Base-by-base conservation (phyloP, 495 filamentous ascomycete genomes). In the Aspergillus funiculosus region DNA sequence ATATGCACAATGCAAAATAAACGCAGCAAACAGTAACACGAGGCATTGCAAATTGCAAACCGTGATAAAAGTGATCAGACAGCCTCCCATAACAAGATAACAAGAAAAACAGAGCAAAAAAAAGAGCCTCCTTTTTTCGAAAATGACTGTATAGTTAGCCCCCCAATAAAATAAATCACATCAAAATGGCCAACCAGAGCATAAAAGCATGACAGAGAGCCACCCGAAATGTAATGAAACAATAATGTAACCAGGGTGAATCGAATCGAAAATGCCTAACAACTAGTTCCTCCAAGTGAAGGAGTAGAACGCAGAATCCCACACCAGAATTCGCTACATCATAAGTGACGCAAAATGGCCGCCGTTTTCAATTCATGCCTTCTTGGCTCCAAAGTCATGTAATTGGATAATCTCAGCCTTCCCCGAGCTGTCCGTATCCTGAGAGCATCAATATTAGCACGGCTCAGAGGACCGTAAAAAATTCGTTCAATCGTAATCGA, bases 21-120 rank as follows among this genome's bases (percentile, higher is more conserved):
- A 36, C 41, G 39, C 7, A 42, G 28, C 20, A 10, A 40, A 13
- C n/a, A 31, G 32, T 10, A 29, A 43, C 22, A 42, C 13, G n/a
- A 42, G 21, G 19, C 22, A 41, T 28, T 22, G 15, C 37, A 30
- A 52, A 36, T 47, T 37, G 52, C 36, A 46, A 32, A 28, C 46
- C 31, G 48, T 50, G 45, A 54, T 46, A 43, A 59, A 50, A 49
- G 46, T 72, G 61, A 73, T 73, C 68, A 73, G 60, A 73, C 68
- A 73, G 61, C 69, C 69, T 66, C 63, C 63, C 68, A 67, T 39
- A 26, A 43, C 27, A 20, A 46, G 14, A 20, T 38, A 22, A 44
- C 18, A 43, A 28, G n/a, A 51, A 41, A 19, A 44, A 18, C 26
- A 49, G 17, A 6, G 5, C 28, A 29, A 37, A 37, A 44, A 44